Evolutionary conservation across 495 filamentous ascomycete genomes (phyloP), one percentile per base, ranked within the genome.

Genomic region (Aspergillus sclerotiicarbonarius): DNA sequence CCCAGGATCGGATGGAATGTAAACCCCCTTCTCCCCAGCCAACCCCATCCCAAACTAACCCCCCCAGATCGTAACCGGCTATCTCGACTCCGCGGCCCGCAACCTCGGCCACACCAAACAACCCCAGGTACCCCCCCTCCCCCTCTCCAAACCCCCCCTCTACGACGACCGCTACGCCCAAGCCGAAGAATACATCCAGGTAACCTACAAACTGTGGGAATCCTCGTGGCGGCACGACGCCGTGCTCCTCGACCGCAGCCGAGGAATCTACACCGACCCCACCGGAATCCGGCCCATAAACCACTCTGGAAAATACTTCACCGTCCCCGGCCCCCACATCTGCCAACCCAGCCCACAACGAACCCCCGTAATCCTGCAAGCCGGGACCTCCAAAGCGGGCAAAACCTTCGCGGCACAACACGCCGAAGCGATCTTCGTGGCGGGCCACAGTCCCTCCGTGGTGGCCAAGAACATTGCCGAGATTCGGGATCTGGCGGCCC

Each of bases 151-250:
- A 31, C 46, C 44, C 59, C n/a, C n/a, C 21, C 56, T 83, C 75
- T 86, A 89, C 69, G 86, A 89, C 62, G 82, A 88, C 57, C 76
- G 87, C 44, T 90, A 90, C 67, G 80, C 76, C 16, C 72, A 83
- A 43, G 85, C 85, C 7, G 83, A 87, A 55, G 87, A 90, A 65
- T 90, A 89, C 67, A 69, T 89, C 57, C 73, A 78, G 41, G 84
- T 89, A 6, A 77, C 87, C 54, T 89, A 89, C 76, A 88, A 88
- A 62, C 80, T 90, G 2, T 82, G 82, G 70, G 81, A 89, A 60
- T 84, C 83, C 16, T 88, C 84, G 9, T 89, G 86, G 86, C 76
- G 84, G 6, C 78, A 83, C 54, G 87, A 89, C 57, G 85, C 87
- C 41, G 82, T 89, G 0, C 67, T 80, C 19, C 77, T 79, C 5